These are phyloP conservation scores for Lepiota brunneoincarnata DNA, from an alignment of 768 basidiomycete species.

Conservation along the genomic window DNA sequence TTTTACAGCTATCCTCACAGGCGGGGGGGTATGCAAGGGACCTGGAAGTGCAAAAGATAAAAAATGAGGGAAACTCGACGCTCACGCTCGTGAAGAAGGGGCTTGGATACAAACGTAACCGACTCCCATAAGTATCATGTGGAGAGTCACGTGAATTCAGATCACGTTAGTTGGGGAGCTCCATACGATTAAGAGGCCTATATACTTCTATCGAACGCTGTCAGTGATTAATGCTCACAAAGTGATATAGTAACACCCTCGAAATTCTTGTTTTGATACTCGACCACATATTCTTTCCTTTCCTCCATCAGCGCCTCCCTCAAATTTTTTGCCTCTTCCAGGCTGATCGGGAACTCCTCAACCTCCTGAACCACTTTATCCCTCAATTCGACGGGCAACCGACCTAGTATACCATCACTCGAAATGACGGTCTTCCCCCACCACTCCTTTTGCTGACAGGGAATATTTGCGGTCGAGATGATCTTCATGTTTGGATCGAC, in stretches of 20 bases:
- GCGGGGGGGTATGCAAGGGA: no score
- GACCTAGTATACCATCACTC: slow-evolving; percentile 1
- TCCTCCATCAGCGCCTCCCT: slow-evolving; percentile 31
- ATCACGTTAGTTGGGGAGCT: no score
- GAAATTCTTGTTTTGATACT: slow-evolving; percentile 14
- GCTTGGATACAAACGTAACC: no score
- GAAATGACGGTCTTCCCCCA: slow-evolving; percentile 18
- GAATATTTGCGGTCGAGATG: slow-evolving; percentile 24
- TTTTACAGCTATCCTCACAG: neutral
- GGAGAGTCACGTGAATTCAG: no score
- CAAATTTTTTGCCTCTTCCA: slow-evolving; percentile 26
- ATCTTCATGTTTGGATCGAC: slow-evolving; percentile 29
- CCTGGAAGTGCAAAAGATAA: no score
- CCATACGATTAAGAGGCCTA: no score
- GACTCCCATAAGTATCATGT: no score
- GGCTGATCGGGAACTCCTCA: slow-evolving; percentile 24
- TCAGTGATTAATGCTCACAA: slow-evolving; percentile 21
- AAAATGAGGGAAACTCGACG: no score
- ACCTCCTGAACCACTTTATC: slow-evolving; percentile 19
- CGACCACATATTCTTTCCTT: slow-evolving; percentile 21
- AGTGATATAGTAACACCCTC: slow-evolving; percentile 18
- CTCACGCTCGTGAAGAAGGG: no score
- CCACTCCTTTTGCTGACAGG: slow-evolving; percentile 27
- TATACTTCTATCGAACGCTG: no score
- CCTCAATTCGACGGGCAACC: slow-evolving; percentile 26